Evolutionary conservation across 2,329 filamentous ascomycete genomes (phyloP), one percentile per base, ranked within the genome.

Genomic region (Curvularia sp.): DNA sequence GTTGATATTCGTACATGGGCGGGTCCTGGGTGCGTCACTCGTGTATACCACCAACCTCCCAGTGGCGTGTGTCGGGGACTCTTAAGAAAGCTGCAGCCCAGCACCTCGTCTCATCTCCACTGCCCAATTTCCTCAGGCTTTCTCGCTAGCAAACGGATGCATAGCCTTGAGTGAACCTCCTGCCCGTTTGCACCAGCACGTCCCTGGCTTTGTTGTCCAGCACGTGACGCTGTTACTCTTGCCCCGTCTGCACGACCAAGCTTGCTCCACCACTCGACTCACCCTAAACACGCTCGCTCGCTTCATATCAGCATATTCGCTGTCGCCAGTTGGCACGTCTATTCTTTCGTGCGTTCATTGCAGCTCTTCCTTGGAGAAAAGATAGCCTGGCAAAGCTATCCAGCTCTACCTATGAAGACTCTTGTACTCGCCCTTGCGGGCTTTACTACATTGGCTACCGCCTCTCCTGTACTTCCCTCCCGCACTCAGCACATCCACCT

Each of bases 1-100:
- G 60, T 57, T 57, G 59, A 56, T 70, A 70, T 67, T 68, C 69
- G 72, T 69, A 73, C 62, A 57, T 56, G 59, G 51, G 49, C 62
- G 49, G 54, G 57, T 49, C 65, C 60, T 61, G 53, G 56, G 45
- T 69, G 69, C 66, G 67, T 69, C 60, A 69, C 67, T 55, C 36
- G 23, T 49, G 51, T 49, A 54, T 49, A 54, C 19, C 45, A 36
- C 38, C 45, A 58, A 19, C 55, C 50, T 57, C 50, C 32, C 13
- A 41, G 55, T 55, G 51, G 50, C 51, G 45, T 39, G 50, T 55
- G 50, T 43, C 18, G 27, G 36, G 36, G 18, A 36, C 48, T 49
- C 39, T 58, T 49, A 57, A 55, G 54, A 56, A 38, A 27, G 19
- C 21, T 38, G 28, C 5, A 30, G 21, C 41, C 34, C 54, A 7